phyloP scores from a whole-genome alignment of 2,329 filamentous ascomycete genomes.

The Neopestalotiopsis sp. region DNA sequence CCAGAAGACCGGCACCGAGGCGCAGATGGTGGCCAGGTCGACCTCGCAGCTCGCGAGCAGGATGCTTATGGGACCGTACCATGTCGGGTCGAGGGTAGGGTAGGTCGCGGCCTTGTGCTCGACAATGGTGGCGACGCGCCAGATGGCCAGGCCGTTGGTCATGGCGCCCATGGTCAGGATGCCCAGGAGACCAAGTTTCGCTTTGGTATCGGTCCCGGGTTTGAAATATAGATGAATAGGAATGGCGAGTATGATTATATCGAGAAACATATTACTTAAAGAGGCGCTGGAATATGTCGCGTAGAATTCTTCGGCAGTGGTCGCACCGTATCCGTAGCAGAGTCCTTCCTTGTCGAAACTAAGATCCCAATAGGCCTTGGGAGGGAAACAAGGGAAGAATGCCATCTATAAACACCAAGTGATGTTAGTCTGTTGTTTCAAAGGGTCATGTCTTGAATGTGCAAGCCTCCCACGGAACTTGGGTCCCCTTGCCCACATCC shows the following conservation, averaged over 20 bases:
- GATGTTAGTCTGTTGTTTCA: not conserved
- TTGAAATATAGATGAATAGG: slow-evolving; percentile 29
- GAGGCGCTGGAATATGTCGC: slow-evolving; percentile 25
- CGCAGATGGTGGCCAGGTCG: slow-evolving; percentile 31
- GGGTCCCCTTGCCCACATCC: no score
- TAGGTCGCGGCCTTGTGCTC: slow-evolving; percentile 34
- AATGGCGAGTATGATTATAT: slow-evolving; percentile 28
- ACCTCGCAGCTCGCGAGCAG: slow-evolving; percentile 29
- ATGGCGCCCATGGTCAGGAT: slow-evolving; percentile 26
- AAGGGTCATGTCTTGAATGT: not conserved
- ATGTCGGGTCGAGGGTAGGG: slow-evolving; percentile 39
- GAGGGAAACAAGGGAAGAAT: slow-evolving; percentile 34
- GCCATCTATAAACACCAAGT: slow-evolving; percentile 18
- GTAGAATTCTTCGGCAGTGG: slow-evolving; percentile 22
- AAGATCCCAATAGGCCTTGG: slow-evolving; percentile 27
- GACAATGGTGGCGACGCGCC: slow-evolving; percentile 35
- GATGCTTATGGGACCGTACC: slow-evolving; percentile 34
- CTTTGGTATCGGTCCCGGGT: slow-evolving; percentile 19
- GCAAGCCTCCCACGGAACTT: not conserved
- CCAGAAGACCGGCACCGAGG: slow-evolving; percentile 40
- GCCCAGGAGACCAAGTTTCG: slow-evolving; percentile 26
- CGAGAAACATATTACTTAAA: slow-evolving; percentile 27
- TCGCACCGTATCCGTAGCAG: slow-evolving; percentile 31
- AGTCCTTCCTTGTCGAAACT: not conserved
- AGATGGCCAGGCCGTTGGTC: slow-evolving; percentile 34